Percentiles rank a stretch among this genome's conserved stretches.
These are phyloP conservation scores for Neurospora discreta DNA, from an alignment of 495 filamentous ascomycete species.

Conservation along the genomic window DNA sequence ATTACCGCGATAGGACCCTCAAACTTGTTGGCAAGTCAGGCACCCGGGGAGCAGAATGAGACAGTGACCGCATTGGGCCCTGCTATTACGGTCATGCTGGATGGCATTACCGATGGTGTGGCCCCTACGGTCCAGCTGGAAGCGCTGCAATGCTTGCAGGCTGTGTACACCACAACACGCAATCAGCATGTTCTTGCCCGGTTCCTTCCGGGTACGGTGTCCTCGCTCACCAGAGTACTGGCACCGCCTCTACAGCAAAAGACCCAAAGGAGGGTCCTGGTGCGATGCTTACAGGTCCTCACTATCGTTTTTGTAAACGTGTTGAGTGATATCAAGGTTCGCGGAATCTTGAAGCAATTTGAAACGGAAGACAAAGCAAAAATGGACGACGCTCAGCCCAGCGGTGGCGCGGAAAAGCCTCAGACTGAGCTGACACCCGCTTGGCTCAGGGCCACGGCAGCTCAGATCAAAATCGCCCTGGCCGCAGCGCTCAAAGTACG, in stretches of 20 bases:
- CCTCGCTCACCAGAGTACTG: constrained; percentile 63
- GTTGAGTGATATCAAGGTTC: constrained; percentile 50
- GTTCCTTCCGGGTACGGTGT: constrained; percentile 84
- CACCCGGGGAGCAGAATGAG: constrained; percentile 25
- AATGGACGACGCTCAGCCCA: not conserved
- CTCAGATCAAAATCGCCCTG: constrained; percentile 77
- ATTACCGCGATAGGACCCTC: constrained; percentile 27
- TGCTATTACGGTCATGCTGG: constrained; percentile 67
- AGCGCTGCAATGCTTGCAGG: constrained; percentile 53
- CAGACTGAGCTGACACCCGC: constrained; percentile 35
- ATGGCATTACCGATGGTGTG: constrained; percentile 48
- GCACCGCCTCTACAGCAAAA: constrained; percentile 54
- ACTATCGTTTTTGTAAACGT: constrained; percentile 48
- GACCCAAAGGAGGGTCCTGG: constrained; percentile 52
- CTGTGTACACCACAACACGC: constrained; percentile 48
- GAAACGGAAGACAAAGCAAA: constrained; percentile 1
- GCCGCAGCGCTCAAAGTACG: constrained; percentile 67
- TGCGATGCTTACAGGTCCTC: constrained; percentile 49
- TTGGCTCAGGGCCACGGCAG: constrained; percentile 73
- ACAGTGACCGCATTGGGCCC: constrained; percentile 79
- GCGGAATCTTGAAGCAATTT: constrained; percentile 25
- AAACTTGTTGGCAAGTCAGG: constrained; percentile 14
- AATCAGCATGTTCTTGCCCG: constrained; percentile 64
- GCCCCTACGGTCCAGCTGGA: constrained; percentile 54
- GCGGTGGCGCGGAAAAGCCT: constrained; percentile 3